phyloP scores from a whole-genome alignment of 805 yeast species.

The Saccharomycopsis amapae region DNA sequence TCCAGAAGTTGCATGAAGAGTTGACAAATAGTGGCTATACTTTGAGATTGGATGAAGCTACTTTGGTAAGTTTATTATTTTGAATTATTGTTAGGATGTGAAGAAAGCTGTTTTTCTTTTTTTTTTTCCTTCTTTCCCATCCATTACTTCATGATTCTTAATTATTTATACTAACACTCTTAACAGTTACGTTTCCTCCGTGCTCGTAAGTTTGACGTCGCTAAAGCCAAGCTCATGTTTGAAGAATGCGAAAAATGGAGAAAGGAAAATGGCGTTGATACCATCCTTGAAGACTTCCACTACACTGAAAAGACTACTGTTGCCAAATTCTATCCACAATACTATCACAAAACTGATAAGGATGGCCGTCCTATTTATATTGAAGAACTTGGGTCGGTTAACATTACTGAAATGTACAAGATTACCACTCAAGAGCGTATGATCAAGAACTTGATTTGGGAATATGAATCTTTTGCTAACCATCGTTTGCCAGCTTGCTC shows the following conservation, averaged over 20 bases:
- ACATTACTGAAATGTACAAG: conserved; percentile 84
- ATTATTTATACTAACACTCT: not conserved
- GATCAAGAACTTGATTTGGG: conserved; percentile 95
- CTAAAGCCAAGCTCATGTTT: conserved; percentile 75
- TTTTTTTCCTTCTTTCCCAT: not conserved
- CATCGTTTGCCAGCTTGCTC: conserved; percentile 93
- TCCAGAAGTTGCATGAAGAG: conserved; percentile 50
- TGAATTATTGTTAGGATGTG: not conserved
- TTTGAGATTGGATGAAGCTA: conserved; percentile 82
- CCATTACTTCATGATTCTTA: not conserved
- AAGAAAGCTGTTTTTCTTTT: not conserved
- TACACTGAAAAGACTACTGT: conserved; percentile 90
- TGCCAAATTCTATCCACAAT: conserved; percentile 89
- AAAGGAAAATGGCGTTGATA: conserved; percentile 75
- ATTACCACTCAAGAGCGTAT: conserved; percentile 93
- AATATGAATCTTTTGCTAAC: conserved; percentile 82
- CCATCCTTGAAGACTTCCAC: conserved; percentile 78
- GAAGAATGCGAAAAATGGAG: conserved; percentile 90
- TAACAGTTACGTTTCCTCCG: conserved; percentile 67
- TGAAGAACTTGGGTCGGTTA: conserved; percentile 90
- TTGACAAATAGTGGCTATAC: conserved; percentile 59
- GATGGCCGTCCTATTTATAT: conserved; percentile 96
- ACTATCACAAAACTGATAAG: conserved; percentile 92
- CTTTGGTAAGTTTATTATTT: conserved; percentile 37
- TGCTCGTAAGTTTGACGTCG: conserved; percentile 89